These are phyloP conservation scores for Yamadazyma kanchanaburiensis DNA, from an alignment of 1,139 yeast genomes.

Conservation along the genomic window DNA sequence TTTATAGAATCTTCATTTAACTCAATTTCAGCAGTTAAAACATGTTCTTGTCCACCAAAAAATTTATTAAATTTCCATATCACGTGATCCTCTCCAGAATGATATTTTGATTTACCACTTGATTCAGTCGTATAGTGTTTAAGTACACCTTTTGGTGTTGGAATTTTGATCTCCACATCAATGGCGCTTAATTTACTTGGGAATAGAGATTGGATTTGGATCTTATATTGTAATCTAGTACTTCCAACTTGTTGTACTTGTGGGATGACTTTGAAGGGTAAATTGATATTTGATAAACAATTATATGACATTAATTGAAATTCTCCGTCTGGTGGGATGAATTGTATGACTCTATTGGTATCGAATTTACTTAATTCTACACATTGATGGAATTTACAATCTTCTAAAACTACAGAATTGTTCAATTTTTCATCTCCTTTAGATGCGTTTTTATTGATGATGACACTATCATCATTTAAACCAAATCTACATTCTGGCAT, in stretches of 20 bases:
- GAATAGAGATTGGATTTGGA: conserved; percentile 61
- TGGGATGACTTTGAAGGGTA: conserved; percentile 75
- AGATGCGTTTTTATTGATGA: conserved; percentile 11
- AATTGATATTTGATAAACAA: conserved; percentile 49
- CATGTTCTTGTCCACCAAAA: conserved; percentile 63
- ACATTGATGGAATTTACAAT: conserved; percentile 88
- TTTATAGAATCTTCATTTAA: conserved; percentile 15
- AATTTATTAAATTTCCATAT: conserved; percentile 72
- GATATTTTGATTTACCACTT: conserved; percentile 67
- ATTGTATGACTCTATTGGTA: conserved; percentile 73
- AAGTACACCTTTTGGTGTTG: conserved; percentile 64
- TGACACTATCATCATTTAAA: conserved; percentile 43
- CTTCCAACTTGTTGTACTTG: conserved; percentile 52
- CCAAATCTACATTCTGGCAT: conserved; percentile 69
- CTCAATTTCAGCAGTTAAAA: conserved; percentile 51
- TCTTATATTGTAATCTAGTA: conserved; percentile 49
- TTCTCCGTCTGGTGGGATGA: conserved; percentile 92
- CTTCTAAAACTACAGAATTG: conserved; percentile 56
- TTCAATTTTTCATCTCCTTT: conserved; percentile 3
- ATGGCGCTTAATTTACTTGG: conserved; percentile 63
- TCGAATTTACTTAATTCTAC: conserved; percentile 81
- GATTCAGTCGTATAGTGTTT: conserved; percentile 50
- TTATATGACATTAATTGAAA: conserved; percentile 83
- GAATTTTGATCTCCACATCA: conserved; percentile 61
- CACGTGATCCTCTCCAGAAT: conserved; percentile 61